Evolutionary conservation across 2,329 filamentous ascomycete species (phyloP).

Genomic region (Chlorencoelia australis): DNA sequence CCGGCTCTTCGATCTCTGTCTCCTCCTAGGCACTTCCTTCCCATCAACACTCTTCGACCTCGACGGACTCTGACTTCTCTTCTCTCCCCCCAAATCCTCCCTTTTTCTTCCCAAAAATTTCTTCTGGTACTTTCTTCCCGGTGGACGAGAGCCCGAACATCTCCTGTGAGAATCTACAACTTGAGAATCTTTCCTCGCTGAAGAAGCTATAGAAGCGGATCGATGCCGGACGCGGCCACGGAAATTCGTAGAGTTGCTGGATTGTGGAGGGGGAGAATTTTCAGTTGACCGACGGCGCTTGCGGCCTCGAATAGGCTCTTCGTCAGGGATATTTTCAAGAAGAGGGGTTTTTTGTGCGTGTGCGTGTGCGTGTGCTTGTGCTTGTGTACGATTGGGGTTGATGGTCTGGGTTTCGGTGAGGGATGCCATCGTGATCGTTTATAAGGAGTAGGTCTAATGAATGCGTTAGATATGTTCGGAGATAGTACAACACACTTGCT

Average conservation of each 20-base stretch:
- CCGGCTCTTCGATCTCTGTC: constrained; percentile 17
- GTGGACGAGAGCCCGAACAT: not conserved
- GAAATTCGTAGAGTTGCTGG: constrained; percentile 16
- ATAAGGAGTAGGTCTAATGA: too few relatives aligned
- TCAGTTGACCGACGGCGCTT: constrained; percentile 22
- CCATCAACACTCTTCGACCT: constrained; percentile 5
- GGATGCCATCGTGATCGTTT: not conserved
- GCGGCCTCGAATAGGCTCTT: constrained; percentile 19
- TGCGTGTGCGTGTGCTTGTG: not conserved
- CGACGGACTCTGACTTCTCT: constrained; percentile 16
- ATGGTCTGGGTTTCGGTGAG: not conserved
- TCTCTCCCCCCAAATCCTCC: constrained; percentile 9
- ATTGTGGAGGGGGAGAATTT: constrained; percentile 8
- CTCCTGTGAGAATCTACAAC: too few relatives aligned
- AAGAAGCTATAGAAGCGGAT: constrained; percentile 10
- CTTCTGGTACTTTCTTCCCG: constrained; percentile 11
- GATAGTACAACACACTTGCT: too few relatives aligned
- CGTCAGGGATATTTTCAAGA: constrained; percentile 9
- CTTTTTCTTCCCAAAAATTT: not conserved
- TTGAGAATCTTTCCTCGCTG: too few relatives aligned
- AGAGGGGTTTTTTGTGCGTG: constrained; percentile 1
- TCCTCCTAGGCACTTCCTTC: constrained; percentile 9
- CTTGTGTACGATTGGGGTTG: not conserved
- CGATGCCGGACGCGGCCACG: constrained; percentile 21
- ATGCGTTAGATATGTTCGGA: too few relatives aligned